Evolutionary conservation across 2,329 filamentous ascomycete genomes (phyloP).

Genomic region (Ophiostoma novo-ulmi): DNA sequence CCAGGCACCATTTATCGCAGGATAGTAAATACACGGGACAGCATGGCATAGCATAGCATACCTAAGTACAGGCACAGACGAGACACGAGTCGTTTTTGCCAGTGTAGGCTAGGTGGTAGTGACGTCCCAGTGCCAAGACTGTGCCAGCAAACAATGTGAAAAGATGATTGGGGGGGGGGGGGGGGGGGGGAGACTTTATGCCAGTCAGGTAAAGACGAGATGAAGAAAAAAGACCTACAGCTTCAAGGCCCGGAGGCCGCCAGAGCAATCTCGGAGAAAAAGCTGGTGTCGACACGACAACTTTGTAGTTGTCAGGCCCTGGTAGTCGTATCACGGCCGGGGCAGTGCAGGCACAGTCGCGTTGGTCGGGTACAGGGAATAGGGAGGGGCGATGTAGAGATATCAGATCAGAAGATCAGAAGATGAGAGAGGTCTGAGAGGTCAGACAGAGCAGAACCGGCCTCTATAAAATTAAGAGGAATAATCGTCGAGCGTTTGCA

Average conservation of each 20-base stretch:
- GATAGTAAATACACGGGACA: background rate
- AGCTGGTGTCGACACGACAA: slow-evolving; percentile 13
- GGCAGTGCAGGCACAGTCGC: slow-evolving; percentile 16
- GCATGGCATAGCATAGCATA: too few species aligned
- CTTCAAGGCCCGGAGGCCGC: slow-evolving; percentile 27
- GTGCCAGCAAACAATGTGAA: background rate
- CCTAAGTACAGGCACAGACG: slow-evolving; percentile 2
- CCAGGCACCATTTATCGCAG: background rate
- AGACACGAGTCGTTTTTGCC: background rate
- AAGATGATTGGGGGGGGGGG: background rate
- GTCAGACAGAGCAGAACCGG: background rate
- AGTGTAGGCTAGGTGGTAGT: slow-evolving; percentile 15
- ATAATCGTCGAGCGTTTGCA: background rate
- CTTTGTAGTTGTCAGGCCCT: slow-evolving; percentile 12
- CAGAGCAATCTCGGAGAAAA: slow-evolving; percentile 21
- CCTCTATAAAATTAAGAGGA: background rate
- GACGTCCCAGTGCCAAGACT: slow-evolving; percentile 21
- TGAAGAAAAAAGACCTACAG: slow-evolving; percentile 20
- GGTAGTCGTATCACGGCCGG: slow-evolving; percentile 9
- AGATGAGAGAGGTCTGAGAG: background rate
- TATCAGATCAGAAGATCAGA: background rate
- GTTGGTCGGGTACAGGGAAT: background rate
- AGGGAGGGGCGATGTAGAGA: slow-evolving; percentile 1
- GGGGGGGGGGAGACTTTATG: background rate
- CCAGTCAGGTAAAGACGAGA: background rate